A percentile compares a stretch with the other conserved stretches of the same genome.
Evolutionary conservation across 352 stramenopile species (phyloP).

Genomic region (Pythium apleroticum): DNA sequence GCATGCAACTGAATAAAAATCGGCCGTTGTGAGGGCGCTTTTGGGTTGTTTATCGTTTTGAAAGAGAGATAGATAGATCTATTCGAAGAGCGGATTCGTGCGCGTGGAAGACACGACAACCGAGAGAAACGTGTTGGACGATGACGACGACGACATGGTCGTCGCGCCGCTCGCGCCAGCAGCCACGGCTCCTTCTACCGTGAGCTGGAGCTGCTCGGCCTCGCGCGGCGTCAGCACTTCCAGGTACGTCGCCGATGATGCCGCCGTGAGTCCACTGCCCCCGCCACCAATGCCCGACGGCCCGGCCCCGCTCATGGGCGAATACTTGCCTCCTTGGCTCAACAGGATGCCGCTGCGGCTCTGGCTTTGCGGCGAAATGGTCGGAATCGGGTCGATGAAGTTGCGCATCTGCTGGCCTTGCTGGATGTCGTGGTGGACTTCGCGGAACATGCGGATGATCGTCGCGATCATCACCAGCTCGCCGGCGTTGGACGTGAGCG

Average conservation of each 20-base stretch:
- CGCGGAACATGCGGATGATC: constrained; percentile 84
- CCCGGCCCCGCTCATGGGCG: constrained; percentile 25
- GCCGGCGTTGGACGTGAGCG: constrained; percentile 70
- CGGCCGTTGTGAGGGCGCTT: neutral
- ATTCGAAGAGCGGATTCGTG: constrained; percentile 63
- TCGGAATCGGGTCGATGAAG: constrained; percentile 63
- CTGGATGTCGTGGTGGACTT: constrained; percentile 84
- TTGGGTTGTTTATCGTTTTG: neutral
- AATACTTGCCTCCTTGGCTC: constrained; percentile 35
- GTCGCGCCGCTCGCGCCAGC: constrained; percentile 11
- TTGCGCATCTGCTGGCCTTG: constrained; percentile 70
- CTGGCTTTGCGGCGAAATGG: constrained; percentile 26
- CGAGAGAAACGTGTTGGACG: constrained; percentile 42
- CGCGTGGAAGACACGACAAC: constrained; percentile 60
- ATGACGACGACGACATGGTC: constrained; percentile 20
- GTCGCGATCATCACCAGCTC: constrained; percentile 78
- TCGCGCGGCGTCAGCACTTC: constrained; percentile 26
- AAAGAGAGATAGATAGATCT: constrained; percentile 15
- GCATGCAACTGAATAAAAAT: neutral
- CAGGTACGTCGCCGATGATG: constrained; percentile 21
- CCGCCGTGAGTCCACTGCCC: constrained; percentile 1
- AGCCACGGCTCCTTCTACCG: constrained; percentile 13
- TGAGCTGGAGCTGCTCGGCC: constrained; percentile 15
- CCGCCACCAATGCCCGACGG: neutral
- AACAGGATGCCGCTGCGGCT: constrained; percentile 25